Base-by-base conservation (phyloP, 345 rosid species). In the Eutrema heterophyllum region DNA sequence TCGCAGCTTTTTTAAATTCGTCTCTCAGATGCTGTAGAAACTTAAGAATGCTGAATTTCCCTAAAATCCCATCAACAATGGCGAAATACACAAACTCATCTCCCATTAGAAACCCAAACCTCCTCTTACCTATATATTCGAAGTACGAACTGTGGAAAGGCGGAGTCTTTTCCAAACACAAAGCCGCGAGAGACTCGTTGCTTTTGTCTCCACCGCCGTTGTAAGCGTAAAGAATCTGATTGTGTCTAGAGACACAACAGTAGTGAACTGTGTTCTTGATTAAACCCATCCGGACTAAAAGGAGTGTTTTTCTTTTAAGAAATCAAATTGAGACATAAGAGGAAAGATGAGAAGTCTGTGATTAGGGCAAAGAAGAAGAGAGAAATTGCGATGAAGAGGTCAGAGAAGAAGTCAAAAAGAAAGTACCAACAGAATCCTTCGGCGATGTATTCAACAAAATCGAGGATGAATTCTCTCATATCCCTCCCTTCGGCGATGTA, bases 61-160 rank as follows among this genome's bases (percentile, higher is more conserved):
- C 82, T 32, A 87, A 79, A 38, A 83, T 83, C 61, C 86, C 83
- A 48, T 85, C 89, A 56, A 84, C 91, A 66, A 93, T 85, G 9
- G 88, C 67, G 48, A 93, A 93, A 81, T 84, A 88, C 48, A 86
- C 82, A 78, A 69, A 84, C 75, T 88, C 89, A 58, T 88, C 93
- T 70, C 88, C 93, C 0, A 87, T 73, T 57, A 93, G 58, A 70
- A 88, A 90, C 5, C 95, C 93, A 21, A 82, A 88, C 18, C 86
- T 88, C 67, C 46, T 85, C 74, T 78, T 83, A 45, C 84, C 70
- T 0, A 81, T 18, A 0, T 97, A 87, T 84, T 90, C 98, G 39
- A 86, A 87, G 75, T 93, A 90, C 97, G 93, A 88, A 69, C 59
- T 83, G n/a, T n/a, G n/a, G n/a, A n/a, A n/a, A n/a, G n/a, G n/a